Conservation (phyloP, 148 eudicot genomes). For the Cornus florida region DNA sequence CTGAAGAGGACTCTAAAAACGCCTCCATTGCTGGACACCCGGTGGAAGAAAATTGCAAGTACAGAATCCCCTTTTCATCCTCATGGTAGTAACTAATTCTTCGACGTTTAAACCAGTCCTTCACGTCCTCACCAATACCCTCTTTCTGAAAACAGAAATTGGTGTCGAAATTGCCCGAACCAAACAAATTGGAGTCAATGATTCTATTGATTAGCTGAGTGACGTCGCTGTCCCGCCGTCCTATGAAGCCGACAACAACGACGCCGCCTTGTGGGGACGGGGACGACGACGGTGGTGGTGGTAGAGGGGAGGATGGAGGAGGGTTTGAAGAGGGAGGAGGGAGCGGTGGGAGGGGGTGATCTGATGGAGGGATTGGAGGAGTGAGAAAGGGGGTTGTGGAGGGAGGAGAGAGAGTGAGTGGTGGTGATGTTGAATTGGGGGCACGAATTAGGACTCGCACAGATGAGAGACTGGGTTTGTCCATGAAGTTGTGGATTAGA, state of each 20-base stretch:
- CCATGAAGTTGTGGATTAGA: slow-evolving; percentile 15
- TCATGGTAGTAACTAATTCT: slow-evolving; percentile 62
- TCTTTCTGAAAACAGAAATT: slow-evolving; percentile 20
- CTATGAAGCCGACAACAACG: slow-evolving; percentile 80
- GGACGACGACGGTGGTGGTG: slow-evolving; percentile 20
- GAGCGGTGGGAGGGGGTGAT: slow-evolving; percentile 11
- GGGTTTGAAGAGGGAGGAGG: neutral
- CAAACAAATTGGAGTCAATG: slow-evolving; percentile 65
- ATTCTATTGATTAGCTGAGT: slow-evolving; percentile 68
- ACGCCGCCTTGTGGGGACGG: slow-evolving; percentile 42
- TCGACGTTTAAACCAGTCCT: slow-evolving; percentile 39
- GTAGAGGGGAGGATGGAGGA: slow-evolving; percentile 12
- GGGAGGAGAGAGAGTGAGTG: slow-evolving; percentile 10
- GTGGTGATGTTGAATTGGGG: slow-evolving; percentile 16
- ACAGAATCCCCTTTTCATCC: slow-evolving; percentile 53
- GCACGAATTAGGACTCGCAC: slow-evolving; percentile 75
- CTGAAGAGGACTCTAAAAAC: slow-evolving; percentile 10
- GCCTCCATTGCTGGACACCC: slow-evolving; percentile 41
- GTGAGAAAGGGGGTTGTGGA: slow-evolving; percentile 6
- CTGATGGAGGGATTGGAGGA: slow-evolving; percentile 1
- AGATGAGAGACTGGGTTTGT: slow-evolving; percentile 33
- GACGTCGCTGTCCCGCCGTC: slow-evolving; percentile 41
- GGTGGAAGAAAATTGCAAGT: slow-evolving; percentile 49
- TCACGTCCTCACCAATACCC: slow-evolving; percentile 27
- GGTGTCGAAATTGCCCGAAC: slow-evolving; percentile 48